Percentiles rank a stretch among this genome's conserved stretches.
Conservation (phyloP, 2,329 filamentous ascomycete species). For the Dothideomycetes sp. region DNA sequence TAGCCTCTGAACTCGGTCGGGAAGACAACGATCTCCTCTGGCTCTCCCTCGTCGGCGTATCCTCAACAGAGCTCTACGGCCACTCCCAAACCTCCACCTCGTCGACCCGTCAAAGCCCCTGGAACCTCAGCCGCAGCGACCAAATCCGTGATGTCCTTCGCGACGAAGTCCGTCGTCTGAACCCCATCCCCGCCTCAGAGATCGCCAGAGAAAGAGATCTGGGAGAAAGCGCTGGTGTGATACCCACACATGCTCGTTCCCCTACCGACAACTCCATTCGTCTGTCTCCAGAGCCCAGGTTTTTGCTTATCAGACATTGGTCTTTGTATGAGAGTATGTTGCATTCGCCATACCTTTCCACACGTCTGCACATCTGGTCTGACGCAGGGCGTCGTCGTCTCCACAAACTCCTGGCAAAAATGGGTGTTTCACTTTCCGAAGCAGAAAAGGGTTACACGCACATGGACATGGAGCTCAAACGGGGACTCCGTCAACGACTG, state of each 20-base stretch:
- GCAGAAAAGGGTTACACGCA: conserved; percentile 94
- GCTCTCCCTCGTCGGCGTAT: conserved; percentile 89
- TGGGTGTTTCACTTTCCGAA: conserved; percentile 90
- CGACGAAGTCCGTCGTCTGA: conserved; percentile 88
- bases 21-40: conserved; percentile 96
- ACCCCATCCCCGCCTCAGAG: conserved; percentile 60
- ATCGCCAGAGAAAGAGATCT: conserved; percentile 50
- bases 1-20: conserved; percentile 87
- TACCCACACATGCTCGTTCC: conserved; percentile 77
- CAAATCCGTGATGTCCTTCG: conserved; percentile 76
- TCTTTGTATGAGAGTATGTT: conserved; percentile 98
- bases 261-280: conserved; percentile 89
- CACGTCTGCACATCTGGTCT: conserved; percentile 87
- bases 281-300: conserved; percentile 85
- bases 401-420: conserved; percentile 92
- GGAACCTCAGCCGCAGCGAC: conserved; percentile 53
- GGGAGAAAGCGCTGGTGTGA: conserved; percentile 66
- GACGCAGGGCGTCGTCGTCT: conserved; percentile 79
- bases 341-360: conserved; percentile 89
- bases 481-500: conserved; percentile 72
- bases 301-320: conserved; percentile 91
- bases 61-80: conserved; percentile 86
- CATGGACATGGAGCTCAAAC: conserved; percentile 97
- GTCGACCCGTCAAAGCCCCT: conserved; percentile 3
- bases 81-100: conserved; percentile 49